Conservation (phyloP, 257 asterid species). For the Solanum arcanum region DNA sequence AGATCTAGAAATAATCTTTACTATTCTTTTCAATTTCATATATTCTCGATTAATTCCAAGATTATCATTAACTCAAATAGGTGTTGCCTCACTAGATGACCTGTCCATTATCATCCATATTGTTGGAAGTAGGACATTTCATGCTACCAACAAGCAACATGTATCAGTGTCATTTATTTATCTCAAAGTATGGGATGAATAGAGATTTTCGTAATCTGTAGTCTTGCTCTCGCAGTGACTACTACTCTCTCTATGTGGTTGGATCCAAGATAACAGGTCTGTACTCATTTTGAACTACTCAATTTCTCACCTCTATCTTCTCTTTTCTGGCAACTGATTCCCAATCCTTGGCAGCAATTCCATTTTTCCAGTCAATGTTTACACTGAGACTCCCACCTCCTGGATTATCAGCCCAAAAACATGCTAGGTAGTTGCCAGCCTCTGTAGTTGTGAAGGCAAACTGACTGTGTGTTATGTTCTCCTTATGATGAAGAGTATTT, state of each 20-base stretch:
- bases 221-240: not conserved
- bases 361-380: conserved; percentile 85
- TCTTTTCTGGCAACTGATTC: conserved; percentile 85
- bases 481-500: conserved; percentile 46
- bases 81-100: not conserved
- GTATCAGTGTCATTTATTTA: not conserved
- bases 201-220: not conserved
- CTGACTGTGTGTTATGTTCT: conserved; percentile 71
- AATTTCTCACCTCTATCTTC: conserved; percentile 59
- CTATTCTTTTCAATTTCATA: not conserved
- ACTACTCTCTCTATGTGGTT: not conserved
- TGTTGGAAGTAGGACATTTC: not conserved
- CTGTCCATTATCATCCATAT: not conserved
- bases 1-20: not conserved
- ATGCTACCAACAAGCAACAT: not conserved
- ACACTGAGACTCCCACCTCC: conserved; percentile 49
- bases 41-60: not conserved
- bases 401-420: conserved; percentile 60
- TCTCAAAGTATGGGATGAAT: not conserved
- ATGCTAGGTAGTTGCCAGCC: conserved; percentile 76
- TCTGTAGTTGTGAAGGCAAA: conserved; percentile 77
- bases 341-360: conserved; percentile 91
- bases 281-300: not conserved
- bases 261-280: not conserved
- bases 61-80: not conserved